Base-by-base conservation (phyloP, 352 stramenopile species). In the Globisporangium spiculum region DNA sequence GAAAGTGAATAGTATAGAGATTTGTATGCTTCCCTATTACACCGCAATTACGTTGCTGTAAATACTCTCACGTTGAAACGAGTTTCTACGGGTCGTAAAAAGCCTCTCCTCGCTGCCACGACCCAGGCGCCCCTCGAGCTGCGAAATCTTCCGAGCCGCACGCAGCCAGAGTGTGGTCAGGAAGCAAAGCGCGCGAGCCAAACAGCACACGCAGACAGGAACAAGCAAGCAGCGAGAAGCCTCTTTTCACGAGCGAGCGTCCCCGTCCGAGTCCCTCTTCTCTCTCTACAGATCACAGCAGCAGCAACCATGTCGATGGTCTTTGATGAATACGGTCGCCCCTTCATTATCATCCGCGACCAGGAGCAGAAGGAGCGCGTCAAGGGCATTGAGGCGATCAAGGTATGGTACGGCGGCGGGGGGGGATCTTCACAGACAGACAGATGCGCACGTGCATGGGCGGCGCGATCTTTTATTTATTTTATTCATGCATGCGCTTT, bases 311-410 rank as follows among this genome's bases (percentile, higher is more conserved):
- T 96, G 89, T 96, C 89, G 75, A 95, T 96, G 89, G 83, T 96
- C 73, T 96, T 96, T 95, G 98, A 99, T 92, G 98, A 99, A 84
- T 99, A 99, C 89, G 98, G 98, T 65, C 89, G 98, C 66, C 98
- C 98, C 72, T 99, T 99, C 81, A 99, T 99, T 76, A 99, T 99
- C 83, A 89, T 99, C 79, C 90, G 98, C 71, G 98, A 99, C 79
- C 98, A 99, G 79, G 97, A 99, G 80, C 88, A 91, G 57, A 99
- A 99, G 89, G 85, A 97, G 66, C 96, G 98, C 62, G 90, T 99
- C 61, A 99, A 99, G 83, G 98, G 98, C 59, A 77, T 99, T 12
- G 98, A 99, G 59, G 98, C 98, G 56, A 98, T 98, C 71, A 99
- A 98, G 87, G 93, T 97, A 70, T 32, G 27, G 27, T 32, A 32